phyloP scores from a whole-genome alignment of 164 flowering plant genomes.

The Stephania yunnanensis region DNA sequence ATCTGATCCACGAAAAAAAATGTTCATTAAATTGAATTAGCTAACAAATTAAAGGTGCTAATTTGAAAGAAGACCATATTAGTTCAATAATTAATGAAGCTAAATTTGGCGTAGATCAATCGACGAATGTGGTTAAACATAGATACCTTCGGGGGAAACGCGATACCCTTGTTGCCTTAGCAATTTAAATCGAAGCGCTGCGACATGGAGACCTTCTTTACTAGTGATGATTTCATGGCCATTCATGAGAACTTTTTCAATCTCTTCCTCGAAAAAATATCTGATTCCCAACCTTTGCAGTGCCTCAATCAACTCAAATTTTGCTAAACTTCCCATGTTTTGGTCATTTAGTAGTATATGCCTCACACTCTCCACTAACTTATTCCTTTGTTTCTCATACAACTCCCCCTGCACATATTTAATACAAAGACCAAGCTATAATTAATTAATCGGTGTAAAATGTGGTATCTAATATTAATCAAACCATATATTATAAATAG shows the following conservation, averaged over 20 bases:
- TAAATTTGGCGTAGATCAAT: no score
- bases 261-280: neutral
- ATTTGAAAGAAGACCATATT: no score
- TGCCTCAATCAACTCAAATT: neutral
- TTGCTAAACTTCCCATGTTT: neutral
- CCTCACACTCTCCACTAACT: neutral
- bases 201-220: neutral
- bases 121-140: no score
- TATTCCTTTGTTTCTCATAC: neutral
- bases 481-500: no score
- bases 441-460: no score
- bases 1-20: neutral
- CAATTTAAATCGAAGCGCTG: neutral
- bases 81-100: no score
- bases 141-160: constrained; percentile 6
- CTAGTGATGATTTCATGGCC: no score
- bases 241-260: neutral
- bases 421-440: no score
- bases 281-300: neutral
- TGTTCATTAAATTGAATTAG: no score
- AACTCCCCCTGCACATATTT: neutral
- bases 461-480: no score
- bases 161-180: neutral
- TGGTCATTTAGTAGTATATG: neutral
- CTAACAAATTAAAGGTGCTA: no score